A percentile compares a stretch with the other conserved stretches of the same genome.
Evolutionary conservation across 306 rosid species (phyloP).

Genomic region (Lathyrus sativus): DNA sequence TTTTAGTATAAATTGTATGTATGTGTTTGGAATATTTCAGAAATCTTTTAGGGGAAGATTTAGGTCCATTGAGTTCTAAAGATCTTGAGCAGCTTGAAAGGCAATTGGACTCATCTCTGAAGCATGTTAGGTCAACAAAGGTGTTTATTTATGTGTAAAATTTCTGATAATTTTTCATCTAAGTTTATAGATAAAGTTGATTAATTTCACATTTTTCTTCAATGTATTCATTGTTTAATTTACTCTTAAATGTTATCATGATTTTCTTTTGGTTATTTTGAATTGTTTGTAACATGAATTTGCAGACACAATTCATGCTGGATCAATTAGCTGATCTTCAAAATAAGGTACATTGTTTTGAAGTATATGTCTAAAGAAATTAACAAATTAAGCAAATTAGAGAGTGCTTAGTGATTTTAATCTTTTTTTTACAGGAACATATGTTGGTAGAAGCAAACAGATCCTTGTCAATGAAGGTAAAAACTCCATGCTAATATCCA

Average conservation of each 20-base stretch:
- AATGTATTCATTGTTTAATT: too few relatives aligned
- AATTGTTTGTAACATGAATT: slow-evolving; percentile 25
- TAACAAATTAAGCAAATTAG: background rate
- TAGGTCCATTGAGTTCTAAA: slow-evolving; percentile 79
- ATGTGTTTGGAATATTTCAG: background rate
- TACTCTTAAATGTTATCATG: too few relatives aligned
- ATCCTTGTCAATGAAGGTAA: slow-evolving; percentile 77
- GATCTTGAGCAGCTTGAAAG: slow-evolving; percentile 97
- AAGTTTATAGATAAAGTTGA: too few relatives aligned
- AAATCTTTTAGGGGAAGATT: slow-evolving; percentile 82
- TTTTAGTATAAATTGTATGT: background rate
- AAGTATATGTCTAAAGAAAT: background rate
- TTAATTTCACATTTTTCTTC: too few relatives aligned
- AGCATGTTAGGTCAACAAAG: slow-evolving; percentile 90
- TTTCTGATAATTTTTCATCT: background rate
- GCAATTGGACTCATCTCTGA: slow-evolving; percentile 86
- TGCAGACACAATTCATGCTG: slow-evolving; percentile 92
- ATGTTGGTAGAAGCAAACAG: slow-evolving; percentile 79
- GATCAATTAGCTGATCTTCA: slow-evolving; percentile 93
- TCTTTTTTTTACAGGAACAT: slow-evolving; percentile 59
- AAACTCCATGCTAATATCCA: background rate
- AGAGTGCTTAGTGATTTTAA: slow-evolving; percentile 22
- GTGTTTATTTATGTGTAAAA: slow-evolving; percentile 28
- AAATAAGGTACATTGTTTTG: slow-evolving; percentile 58
- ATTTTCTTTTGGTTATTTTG: too few relatives aligned